phyloP scores from a whole-genome alignment of 495 filamentous ascomycete genomes.

The Aspergillus homomorphus region DNA sequence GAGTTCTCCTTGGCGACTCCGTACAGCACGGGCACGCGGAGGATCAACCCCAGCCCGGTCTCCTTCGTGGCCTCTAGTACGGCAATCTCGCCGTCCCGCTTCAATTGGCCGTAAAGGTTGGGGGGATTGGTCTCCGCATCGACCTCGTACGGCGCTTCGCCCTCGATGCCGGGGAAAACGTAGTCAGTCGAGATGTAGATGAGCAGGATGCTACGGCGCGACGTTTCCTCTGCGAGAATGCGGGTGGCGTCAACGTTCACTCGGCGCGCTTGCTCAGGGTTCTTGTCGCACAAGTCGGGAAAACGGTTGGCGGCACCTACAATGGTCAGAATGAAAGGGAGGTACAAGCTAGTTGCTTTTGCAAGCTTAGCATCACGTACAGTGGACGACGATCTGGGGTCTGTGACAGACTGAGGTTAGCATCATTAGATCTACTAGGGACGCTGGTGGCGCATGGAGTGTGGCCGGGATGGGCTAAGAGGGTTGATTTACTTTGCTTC shows the following conservation, averaged over 20 bases:
- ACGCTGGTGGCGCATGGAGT: background rate
- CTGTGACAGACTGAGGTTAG: constrained; percentile 39
- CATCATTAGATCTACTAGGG: constrained; percentile 9
- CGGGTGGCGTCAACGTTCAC: constrained; percentile 74
- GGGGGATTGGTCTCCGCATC: constrained; percentile 63
- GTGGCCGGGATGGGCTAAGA: background rate
- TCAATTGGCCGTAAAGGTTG: constrained; percentile 86
- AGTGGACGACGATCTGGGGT: constrained; percentile 80
- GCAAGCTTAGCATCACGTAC: constrained; percentile 41
- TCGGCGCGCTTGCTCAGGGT: constrained; percentile 69
- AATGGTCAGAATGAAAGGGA: constrained; percentile 16
- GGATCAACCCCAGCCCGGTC: constrained; percentile 59
- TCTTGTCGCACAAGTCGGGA: constrained; percentile 76
- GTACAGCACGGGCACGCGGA: constrained; percentile 88
- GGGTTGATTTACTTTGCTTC: constrained; percentile 40
- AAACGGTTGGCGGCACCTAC: constrained; percentile 86
- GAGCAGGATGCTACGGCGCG: constrained; percentile 60
- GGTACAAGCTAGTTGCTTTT: background rate
- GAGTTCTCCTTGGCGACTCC: constrained; percentile 55
- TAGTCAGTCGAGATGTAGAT: constrained; percentile 97
- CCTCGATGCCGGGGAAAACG: constrained; percentile 77
- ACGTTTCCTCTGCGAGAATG: constrained; percentile 63
- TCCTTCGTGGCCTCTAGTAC: constrained; percentile 58
- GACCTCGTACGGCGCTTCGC: constrained; percentile 81
- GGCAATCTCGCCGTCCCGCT: constrained; percentile 77